A percentile compares a stretch with the other conserved stretches of the same genome.
These are phyloP conservation scores for Sanghuangporus baumii DNA, from an alignment of 1,284 basidiomycete genomes.

Conservation along the genomic window DNA sequence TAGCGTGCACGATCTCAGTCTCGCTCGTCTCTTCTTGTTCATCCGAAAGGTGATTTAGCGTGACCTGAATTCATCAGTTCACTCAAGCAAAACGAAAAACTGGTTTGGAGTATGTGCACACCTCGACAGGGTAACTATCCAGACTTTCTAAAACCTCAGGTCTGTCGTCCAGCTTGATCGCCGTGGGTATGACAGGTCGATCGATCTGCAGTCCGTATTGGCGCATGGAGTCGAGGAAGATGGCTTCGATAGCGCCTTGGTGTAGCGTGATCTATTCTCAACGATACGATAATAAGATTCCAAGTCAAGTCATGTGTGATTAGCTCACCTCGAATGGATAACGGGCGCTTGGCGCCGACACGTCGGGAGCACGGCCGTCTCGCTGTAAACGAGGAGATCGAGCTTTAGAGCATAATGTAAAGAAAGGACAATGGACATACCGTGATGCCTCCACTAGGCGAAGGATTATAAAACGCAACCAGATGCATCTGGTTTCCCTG, in stretches of 20 bases:
- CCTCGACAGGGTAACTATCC: slow-evolving; percentile 50
- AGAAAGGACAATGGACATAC: slow-evolving; percentile 27
- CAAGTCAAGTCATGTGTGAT: neutral
- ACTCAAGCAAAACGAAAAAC: neutral
- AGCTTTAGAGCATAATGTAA: neutral
- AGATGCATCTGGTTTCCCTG: slow-evolving; percentile 67
- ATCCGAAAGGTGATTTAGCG: slow-evolving; percentile 28
- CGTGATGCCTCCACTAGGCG: slow-evolving; percentile 53
- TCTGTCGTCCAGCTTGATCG: slow-evolving; percentile 38
- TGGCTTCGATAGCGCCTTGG: slow-evolving; percentile 67
- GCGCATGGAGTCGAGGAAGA: slow-evolving; percentile 61
- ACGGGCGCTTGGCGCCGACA: slow-evolving; percentile 40
- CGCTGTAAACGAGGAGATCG: slow-evolving; percentile 41
- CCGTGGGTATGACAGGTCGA: slow-evolving; percentile 48
- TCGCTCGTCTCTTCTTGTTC: slow-evolving; percentile 26
- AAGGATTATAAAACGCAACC: slow-evolving; percentile 69
- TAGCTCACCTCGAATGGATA: slow-evolving; percentile 14
- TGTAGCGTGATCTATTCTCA: slow-evolving; percentile 55
- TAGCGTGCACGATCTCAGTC: slow-evolving; percentile 43
- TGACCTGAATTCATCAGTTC: slow-evolving; percentile 26
- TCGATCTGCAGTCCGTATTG: slow-evolving; percentile 49
- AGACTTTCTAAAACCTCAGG: slow-evolving; percentile 36
- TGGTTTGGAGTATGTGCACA: slow-evolving; percentile 25
- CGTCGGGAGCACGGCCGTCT: slow-evolving; percentile 52
- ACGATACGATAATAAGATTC: neutral